phyloP scores from a whole-genome alignment of 257 asterid genomes.

The Penstemon davidsonii region DNA sequence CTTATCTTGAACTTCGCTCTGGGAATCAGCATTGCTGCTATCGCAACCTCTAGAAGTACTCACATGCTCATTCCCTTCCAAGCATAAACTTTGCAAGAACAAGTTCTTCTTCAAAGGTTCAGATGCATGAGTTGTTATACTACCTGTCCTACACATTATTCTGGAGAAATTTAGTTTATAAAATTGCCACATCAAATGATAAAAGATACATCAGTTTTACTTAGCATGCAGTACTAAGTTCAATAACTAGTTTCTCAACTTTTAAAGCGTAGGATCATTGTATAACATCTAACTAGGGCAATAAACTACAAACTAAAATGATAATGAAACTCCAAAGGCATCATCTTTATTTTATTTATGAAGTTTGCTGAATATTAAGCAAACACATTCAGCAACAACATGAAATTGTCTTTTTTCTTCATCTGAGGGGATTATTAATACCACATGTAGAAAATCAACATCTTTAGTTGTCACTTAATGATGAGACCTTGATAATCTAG shows the following conservation, averaged over 20 bases:
- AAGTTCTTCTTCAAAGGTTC: conserved; percentile 72
- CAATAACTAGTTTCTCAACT: background rate
- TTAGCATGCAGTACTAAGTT: background rate
- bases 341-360: background rate
- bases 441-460: background rate
- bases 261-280: background rate
- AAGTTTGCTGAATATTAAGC: background rate
- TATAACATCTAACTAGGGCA: conserved; percentile 11
- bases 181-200: conserved; percentile 15
- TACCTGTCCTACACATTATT: conserved; percentile 75
- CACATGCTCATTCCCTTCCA: conserved; percentile 45
- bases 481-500: conserved; percentile 12
- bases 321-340: conserved; percentile 4
- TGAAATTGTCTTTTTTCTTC: background rate
- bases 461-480: background rate
- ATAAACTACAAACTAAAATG: background rate
- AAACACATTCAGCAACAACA: background rate
- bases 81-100: conserved; percentile 75
- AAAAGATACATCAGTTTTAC: conserved; percentile 1
- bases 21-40: conserved; percentile 33
- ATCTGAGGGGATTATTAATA: no score
- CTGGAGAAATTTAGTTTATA: conserved; percentile 39
- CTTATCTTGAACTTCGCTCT: conserved; percentile 60
- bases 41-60: conserved; percentile 32
- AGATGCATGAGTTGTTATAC: conserved; percentile 58